These are phyloP conservation scores for Pontederia crassipes DNA, from an alignment of 176 grass and related monocot genomes.

Conservation along the genomic window DNA sequence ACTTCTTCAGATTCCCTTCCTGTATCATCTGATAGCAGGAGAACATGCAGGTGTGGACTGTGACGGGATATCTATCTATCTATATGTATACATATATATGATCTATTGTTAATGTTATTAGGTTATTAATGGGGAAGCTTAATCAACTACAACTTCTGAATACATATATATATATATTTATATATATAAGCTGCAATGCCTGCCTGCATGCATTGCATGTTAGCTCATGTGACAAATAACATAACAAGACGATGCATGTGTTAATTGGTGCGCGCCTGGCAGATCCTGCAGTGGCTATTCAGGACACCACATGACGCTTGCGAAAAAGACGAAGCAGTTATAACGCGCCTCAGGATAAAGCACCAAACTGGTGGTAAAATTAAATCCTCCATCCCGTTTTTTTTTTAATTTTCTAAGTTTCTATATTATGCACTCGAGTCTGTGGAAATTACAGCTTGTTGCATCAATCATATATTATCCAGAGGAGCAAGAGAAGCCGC, in stretches of 20 bases:
- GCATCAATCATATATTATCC: background rate
- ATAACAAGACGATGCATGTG: too few relatives aligned
- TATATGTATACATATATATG: too few relatives aligned
- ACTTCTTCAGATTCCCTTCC: background rate
- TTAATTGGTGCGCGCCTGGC: too few relatives aligned
- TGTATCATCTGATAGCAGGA: background rate
- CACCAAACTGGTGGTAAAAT: too few relatives aligned
- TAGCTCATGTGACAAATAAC: conserved; percentile 2
- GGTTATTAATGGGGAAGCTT: too few relatives aligned
- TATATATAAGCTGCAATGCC: too few relatives aligned
- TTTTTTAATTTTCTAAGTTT: background rate
- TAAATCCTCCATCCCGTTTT: too few relatives aligned
- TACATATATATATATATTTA: too few relatives aligned
- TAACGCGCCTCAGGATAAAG: too few relatives aligned
- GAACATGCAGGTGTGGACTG: conserved; percentile 1
- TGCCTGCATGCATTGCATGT: background rate
- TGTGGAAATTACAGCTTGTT: background rate
- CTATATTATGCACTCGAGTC: background rate
- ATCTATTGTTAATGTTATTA: too few relatives aligned
- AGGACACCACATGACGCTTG: background rate
- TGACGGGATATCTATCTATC: background rate
- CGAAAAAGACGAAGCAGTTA: too few relatives aligned
- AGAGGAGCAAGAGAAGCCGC: background rate
- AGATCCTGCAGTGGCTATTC: background rate
- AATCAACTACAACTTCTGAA: too few relatives aligned